Base-by-base conservation (phyloP, 1,284 basidiomycete genomes). In the Ceratobasidium sp. region DNA sequence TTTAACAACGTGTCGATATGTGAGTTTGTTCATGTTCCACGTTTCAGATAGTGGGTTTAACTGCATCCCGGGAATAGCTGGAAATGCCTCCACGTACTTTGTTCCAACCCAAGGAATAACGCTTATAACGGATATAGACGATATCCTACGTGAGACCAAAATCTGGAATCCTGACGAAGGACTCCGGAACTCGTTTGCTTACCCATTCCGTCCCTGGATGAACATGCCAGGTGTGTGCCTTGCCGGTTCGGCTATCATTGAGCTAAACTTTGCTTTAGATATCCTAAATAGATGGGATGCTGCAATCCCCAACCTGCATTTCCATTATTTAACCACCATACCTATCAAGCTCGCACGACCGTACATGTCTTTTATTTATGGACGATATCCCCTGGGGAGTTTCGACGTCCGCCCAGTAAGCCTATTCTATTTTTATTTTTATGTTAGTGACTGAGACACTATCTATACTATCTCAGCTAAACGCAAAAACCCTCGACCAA, bases 261-360 rank as follows among this genome's bases (percentile, higher is more conserved):
- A n/a, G 1, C 37, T 56, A 8, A 54, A 54, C 32, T 40, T 32
- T 37, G 46, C 32, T 11, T 54, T 29, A 74, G 71, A 62, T 37
- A 34, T 74, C 32, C 37, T 74, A 29, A 61, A 61, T 19, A 61
- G 32, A 74, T 74, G 71, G 71, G 44, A 64, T 25, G 46, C 44
- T 5, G 40, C n/a, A 19, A 64, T 61, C 32, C 65, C 73, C 43
- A 77, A 64, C 25, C 40, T 76, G 19, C 78, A 80, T 46, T 80
- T 79, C 77, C 79, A 80, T 65, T 80, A 80, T 51, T 54, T 79
- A 1, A 79, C 79, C 17, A 80, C 79, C 19, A 77, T 70, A 2
- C 78, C 79, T 1, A 70, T 77, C 29, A 76, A 69, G 57, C 52
- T 68, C 15, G 34, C 51, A 32, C 64, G 62, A 51, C 76, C 62